Conservation (phyloP, 192 early-diverging fungal species). For the Dimargaris cristalligena region DNA sequence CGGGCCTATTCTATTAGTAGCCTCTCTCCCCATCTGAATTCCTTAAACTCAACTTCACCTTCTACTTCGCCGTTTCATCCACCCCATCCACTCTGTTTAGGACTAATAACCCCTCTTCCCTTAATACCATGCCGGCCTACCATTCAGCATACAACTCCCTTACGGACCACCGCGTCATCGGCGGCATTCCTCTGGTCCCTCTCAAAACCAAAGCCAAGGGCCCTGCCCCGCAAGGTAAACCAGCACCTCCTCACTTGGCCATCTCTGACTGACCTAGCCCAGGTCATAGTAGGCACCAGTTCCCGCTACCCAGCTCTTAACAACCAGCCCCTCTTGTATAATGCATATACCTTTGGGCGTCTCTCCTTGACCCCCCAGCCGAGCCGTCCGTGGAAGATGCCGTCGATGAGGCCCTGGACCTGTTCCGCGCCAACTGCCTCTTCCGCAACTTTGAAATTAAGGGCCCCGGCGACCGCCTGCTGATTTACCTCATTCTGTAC, state of each 20-base stretch:
- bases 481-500: conserved; percentile 89
- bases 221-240: conserved; percentile 55
- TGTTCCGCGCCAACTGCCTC: conserved; percentile 92
- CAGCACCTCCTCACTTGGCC: neutral
- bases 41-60: too few species aligned
- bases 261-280: too few species aligned
- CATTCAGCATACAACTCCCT: conserved; percentile 62
- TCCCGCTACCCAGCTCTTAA: too few species aligned
- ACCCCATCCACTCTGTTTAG: too few species aligned
- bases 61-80: too few species aligned
- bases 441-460: conserved; percentile 99
- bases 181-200: conserved; percentile 76
- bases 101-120: too few species aligned
- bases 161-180: conserved; percentile 41
- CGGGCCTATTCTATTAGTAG: too few species aligned
- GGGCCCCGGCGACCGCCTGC: conserved; percentile 74
- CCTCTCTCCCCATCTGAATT: too few species aligned
- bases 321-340: neutral
- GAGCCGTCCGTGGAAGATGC: conserved; percentile 57
- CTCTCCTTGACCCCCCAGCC: conserved; percentile 28
- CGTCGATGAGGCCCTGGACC: conserved; percentile 82
- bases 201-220: conserved; percentile 78
- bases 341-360: neutral
- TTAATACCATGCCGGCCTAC: conserved; percentile 48
- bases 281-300: too few species aligned